Conservation (phyloP, 2,329 filamentous ascomycete species). For the Cladosporium austrohemisphaericum region DNA sequence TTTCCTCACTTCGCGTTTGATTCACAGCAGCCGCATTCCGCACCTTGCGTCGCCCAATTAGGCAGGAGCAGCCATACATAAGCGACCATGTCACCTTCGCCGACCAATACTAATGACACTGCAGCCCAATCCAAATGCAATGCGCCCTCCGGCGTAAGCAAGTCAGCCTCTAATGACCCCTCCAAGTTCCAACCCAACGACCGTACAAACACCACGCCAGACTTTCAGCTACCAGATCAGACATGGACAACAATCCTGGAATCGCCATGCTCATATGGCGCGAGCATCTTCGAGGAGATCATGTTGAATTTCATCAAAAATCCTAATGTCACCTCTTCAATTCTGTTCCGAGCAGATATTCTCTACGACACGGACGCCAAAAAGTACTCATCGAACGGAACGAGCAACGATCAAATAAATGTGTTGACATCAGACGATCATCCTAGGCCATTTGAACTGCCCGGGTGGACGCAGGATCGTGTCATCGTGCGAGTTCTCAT, state of each 20-base stretch:
- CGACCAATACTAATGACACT: background rate
- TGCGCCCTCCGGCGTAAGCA: background rate
- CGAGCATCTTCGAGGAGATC: conserved; percentile 56
- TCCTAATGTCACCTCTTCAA: conserved; percentile 73
- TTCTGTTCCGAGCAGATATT: conserved; percentile 75
- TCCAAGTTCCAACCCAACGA: conserved; percentile 32
- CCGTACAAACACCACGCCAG: conserved; percentile 21
- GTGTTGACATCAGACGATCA: background rate
- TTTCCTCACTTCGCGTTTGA: background rate
- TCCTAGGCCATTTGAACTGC: conserved; percentile 6
- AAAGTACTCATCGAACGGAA: conserved; percentile 14
- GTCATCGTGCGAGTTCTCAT: conserved; percentile 73
- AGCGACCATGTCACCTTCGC: background rate
- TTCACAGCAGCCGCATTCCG: background rate
- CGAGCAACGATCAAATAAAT: conserved; percentile 20
- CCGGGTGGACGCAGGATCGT: conserved; percentile 49
- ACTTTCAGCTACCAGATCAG: conserved; percentile 22
- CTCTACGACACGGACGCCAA: conserved; percentile 50
- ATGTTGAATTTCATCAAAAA: conserved; percentile 74
- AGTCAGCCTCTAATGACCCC: conserved; percentile 14
- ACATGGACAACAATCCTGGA: conserved; percentile 28
- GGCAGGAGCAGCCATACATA: background rate
- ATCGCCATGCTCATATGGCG: conserved; percentile 14
- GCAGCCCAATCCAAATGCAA: background rate
- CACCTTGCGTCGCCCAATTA: background rate